Evolutionary conservation across 2,329 filamentous ascomycete genomes (phyloP), one percentile per base, ranked within the genome.

Genomic region (Trichophyton benhamiae): DNA sequence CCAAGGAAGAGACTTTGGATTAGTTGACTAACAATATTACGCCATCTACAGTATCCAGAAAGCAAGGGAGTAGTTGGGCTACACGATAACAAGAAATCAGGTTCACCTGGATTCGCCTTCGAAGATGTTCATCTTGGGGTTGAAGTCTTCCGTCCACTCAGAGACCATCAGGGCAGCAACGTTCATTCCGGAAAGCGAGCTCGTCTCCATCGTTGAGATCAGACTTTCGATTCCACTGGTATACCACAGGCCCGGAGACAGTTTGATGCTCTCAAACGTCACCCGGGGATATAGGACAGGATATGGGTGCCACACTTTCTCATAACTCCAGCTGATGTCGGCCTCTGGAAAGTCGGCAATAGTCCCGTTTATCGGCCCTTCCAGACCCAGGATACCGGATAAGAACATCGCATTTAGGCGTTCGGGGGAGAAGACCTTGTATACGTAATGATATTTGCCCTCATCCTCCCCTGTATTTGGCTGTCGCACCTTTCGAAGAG

Each of bases 201-300:
- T 96, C 5, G 94, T 96, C 78, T 99, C 94, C 94, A 99, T 97
- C 0, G 91, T 96, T 8, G 88, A 94, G 67, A 97, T 95, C 72
- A 99, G 96, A 67, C 87, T 87, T 75, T 97, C 92, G 49, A 97
- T 95, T 0, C 81, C 82, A 59, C 79, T 78, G 3, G 83, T 85
- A 67, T 86, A 86, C 80, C 81, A 79, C 11, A 79, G 46, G 57
- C 70, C 66, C 2, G 70, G 69, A 4, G 72, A 85, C 2, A 96
- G 71, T 64, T 86, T 77, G 2, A 87, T 83, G 63, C 94, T 87
- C 67, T 96, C 90, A 72, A 97, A 99, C 0, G 88, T 91, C 0
- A 91, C 85, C 0, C 91, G 82, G 0, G 92, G 92, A n/a, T 85
- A 83, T 67, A 90, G 83, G 65, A 89, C 85, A 0, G 94, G 94